Percentiles rank a stretch among this genome's conserved stretches.
phyloP scores from a whole-genome alignment of 345 rosid genomes.

The Physaria fendleri region DNA sequence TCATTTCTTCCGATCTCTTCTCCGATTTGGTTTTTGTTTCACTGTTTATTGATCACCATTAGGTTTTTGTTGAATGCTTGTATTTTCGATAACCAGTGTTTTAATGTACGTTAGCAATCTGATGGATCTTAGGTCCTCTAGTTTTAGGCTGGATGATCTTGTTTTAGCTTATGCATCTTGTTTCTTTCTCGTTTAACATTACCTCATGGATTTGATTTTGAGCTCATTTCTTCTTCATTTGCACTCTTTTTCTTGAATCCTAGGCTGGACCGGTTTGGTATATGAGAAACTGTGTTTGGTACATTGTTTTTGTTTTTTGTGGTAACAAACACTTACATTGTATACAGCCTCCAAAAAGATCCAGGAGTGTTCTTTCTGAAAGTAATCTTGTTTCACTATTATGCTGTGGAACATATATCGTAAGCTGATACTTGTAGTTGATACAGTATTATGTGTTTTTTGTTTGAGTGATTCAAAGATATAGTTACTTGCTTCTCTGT shows the following conservation, averaged over 20 bases:
- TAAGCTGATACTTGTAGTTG: neutral
- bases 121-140: neutral
- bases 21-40: neutral
- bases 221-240: neutral
- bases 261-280: neutral
- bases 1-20: conserved; percentile 7
- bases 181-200: neutral
- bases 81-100: neutral
- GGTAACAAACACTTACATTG: neutral
- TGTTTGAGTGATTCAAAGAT: neutral
- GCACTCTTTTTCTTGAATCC: neutral
- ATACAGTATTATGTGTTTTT: neutral
- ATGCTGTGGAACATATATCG: neutral
- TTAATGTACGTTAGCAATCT: neutral
- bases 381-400: neutral
- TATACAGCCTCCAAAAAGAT: neutral
- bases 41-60: neutral
- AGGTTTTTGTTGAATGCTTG: neutral
- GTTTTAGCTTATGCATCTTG: neutral
- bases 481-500: neutral
- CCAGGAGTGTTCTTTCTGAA: neutral
- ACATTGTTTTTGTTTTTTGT: neutral
- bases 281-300: neutral
- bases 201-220: neutral
- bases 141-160: neutral